Evolutionary conservation across 768 basidiomycete species (phyloP).

Genomic region (Lactarius vividus): DNA sequence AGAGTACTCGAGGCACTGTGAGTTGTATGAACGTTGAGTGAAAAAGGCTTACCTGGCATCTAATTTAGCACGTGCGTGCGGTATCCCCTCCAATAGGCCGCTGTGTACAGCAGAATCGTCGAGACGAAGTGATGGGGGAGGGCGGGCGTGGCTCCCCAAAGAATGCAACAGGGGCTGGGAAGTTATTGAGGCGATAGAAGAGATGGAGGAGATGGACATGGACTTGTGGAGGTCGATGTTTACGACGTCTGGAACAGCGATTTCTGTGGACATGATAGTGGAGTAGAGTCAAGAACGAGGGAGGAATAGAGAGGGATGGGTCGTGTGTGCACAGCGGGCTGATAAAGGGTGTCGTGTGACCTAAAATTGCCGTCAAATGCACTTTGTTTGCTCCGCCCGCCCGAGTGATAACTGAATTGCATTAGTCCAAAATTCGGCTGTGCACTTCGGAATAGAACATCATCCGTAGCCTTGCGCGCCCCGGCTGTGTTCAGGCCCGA

Average conservation of each 20-base stretch:
- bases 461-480: not conserved
- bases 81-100: constrained; percentile 56
- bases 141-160: constrained; percentile 30
- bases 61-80: constrained; percentile 52
- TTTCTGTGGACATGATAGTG: constrained; percentile 23
- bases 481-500: not conserved
- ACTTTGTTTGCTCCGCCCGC: constrained; percentile 1
- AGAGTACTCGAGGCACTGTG: constrained; percentile 27
- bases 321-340: not conserved
- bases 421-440: not conserved
- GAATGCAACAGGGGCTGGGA: constrained; percentile 32
- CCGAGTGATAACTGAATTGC: constrained; percentile 1
- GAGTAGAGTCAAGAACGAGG: not conserved
- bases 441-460: not conserved
- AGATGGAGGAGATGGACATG: constrained; percentile 13
- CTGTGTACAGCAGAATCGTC: constrained; percentile 41
- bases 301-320: not conserved
- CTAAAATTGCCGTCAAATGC: constrained; percentile 2
- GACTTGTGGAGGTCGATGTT: constrained; percentile 13
- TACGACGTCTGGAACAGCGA: constrained; percentile 22
- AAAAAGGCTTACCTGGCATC: constrained; percentile 65
- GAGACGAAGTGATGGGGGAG: constrained; percentile 38
- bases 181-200: not conserved
- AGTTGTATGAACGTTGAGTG: constrained; percentile 24
- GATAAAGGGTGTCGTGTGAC: constrained; percentile 22